These are phyloP conservation scores for Aspergillus sp. DNA, from an alignment of 2,329 filamentous ascomycete species.

Conservation along the genomic window DNA sequence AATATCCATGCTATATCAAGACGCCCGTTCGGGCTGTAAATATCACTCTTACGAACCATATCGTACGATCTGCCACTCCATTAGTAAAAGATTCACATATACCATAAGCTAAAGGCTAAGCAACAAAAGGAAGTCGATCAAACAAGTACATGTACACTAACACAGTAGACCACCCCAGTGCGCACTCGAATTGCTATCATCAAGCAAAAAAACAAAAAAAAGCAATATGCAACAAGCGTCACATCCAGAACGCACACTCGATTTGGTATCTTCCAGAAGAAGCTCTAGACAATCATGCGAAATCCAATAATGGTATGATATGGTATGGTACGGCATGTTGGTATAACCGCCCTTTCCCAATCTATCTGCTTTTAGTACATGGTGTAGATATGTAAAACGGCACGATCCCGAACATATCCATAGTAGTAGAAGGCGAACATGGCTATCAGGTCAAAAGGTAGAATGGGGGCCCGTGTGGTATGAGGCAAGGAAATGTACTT, in stretches of 20 bases:
- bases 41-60: background rate
- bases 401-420: background rate
- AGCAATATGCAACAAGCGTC: background rate
- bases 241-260: background rate
- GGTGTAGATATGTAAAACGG: background rate
- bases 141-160: no score
- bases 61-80: no score
- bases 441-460: constrained; percentile 10
- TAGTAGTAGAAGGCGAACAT: background rate
- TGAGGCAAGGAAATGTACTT: constrained; percentile 28
- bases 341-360: constrained; percentile 9
- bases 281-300: constrained; percentile 18
- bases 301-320: constrained; percentile 2
- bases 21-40: background rate
- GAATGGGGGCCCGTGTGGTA: constrained; percentile 21
- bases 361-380: constrained; percentile 29
- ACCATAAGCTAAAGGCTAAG: no score
- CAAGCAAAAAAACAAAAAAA: no score
- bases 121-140: no score
- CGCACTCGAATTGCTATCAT: no score
- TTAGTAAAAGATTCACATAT: no score
- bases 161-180: no score
- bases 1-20: background rate
- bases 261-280: background rate
- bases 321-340: background rate